Conservation (phyloP, 2,329 filamentous ascomycete species). For the Escovopsis sp. region DNA sequence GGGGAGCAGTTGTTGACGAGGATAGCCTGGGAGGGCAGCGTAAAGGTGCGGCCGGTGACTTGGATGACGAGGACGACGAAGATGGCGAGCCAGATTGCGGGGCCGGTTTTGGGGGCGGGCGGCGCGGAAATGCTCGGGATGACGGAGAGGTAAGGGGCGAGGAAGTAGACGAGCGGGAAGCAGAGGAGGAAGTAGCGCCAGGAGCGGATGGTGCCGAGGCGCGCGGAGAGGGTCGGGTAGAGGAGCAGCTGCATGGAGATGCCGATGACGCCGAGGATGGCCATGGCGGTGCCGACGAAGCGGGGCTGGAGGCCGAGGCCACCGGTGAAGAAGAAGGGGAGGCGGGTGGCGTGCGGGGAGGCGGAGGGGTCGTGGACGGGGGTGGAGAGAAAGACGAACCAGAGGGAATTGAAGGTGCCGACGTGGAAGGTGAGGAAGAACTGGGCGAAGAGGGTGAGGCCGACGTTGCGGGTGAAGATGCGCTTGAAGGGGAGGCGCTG, state of each 20-base stretch:
- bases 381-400: slow-evolving; percentile 63
- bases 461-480: slow-evolving; percentile 40
- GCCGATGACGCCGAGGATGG: slow-evolving; percentile 61
- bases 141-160: slow-evolving; percentile 56
- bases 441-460: slow-evolving; percentile 43
- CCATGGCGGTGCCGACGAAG: slow-evolving; percentile 62
- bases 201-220: slow-evolving; percentile 51
- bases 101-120: slow-evolving; percentile 36
- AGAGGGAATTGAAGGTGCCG: slow-evolving; percentile 61
- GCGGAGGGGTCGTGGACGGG: slow-evolving; percentile 37
- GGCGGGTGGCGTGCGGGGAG: slow-evolving; percentile 16
- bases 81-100: slow-evolving; percentile 49
- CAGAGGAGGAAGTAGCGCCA: slow-evolving; percentile 54
- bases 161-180: slow-evolving; percentile 54
- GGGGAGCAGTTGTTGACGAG: slow-evolving; percentile 33
- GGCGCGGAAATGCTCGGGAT: slow-evolving; percentile 40
- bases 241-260: slow-evolving; percentile 44
- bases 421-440: slow-evolving; percentile 59
- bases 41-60: slow-evolving; percentile 52
- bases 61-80: slow-evolving; percentile 46
- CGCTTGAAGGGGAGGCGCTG: slow-evolving; percentile 34
- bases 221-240: slow-evolving; percentile 51
- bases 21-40: slow-evolving; percentile 29
- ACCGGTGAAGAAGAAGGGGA: slow-evolving; percentile 52
- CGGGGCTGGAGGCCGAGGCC: slow-evolving; percentile 59